Evolutionary conservation across 805 yeast species (phyloP), one percentile per base, ranked within the genome.

Genomic region (Deakozyma indianensis): DNA sequence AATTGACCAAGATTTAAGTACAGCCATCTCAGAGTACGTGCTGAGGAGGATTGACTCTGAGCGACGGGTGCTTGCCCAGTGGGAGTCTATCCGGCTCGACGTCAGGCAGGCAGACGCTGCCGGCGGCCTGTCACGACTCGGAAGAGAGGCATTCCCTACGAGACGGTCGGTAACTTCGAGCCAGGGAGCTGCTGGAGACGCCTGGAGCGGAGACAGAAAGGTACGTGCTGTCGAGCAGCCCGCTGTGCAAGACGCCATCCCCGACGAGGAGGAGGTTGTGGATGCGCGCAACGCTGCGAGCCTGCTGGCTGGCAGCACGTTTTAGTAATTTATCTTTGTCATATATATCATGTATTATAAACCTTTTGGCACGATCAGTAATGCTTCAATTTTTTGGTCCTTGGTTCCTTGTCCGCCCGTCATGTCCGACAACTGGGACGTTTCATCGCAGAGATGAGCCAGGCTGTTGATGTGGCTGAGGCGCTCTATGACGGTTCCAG

Each of bases 201-300:
- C 71, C 46, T 76, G 82, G 82, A 70, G 71, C 47, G 79, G 80
- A 4, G 79, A 74, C 49, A 59, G 75, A 43, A 69, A 66, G 49
- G 65, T 65, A 42, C 59, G 70, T 43, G 62, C 65, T 23, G 71
- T 43, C 47, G 58, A 45, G 46, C 40, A 46, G 32, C 45, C 41
- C 11, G 16, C 47, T 18, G 54, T 50, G 4, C 47, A 49, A 2
- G 29, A 41, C 9, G 44, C 43, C 3, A 42, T 41, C 16, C 51
- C 41, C 11, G 53, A 42, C 4, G 58, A 61, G 16, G 64, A 63
- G 32, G 64, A 66, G 2, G 67, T 64, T 3, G 73, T 86, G 3
- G 90, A 85, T 61, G 94, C 95, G 0, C 77, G 75, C 49, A 79
- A 78, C 54, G 97, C 95, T 1, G 96, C 95, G 0, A 68, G 76